Conservation (phyloP, 176 grass and related monocot species). For the Avena sativa region DNA sequence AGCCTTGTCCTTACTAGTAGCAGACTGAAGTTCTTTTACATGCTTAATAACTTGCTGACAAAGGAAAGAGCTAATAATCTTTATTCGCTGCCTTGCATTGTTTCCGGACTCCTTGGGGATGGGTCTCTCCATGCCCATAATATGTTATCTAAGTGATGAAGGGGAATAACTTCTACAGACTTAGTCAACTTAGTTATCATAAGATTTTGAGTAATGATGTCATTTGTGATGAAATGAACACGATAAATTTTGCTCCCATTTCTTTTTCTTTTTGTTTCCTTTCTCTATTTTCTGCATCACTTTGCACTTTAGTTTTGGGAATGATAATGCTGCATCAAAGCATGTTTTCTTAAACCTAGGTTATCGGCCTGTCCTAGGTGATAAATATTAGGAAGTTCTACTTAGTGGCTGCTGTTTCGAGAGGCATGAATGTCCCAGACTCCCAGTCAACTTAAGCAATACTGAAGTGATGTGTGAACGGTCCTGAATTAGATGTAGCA, state of each 20-base stretch:
- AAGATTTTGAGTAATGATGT: neutral
- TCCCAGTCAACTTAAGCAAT: neutral
- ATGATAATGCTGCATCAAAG: neutral
- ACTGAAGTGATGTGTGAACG: neutral
- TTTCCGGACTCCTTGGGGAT: neutral
- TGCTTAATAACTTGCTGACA: neutral
- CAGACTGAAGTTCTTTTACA: conserved; percentile 14
- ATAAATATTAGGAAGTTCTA: neutral
- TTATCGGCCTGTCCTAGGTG: neutral
- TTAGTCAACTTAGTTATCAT: conserved; percentile 12
- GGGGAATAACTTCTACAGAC: neutral
- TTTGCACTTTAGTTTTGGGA: neutral
- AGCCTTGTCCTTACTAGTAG: conserved; percentile 9
- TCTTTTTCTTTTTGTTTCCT: neutral
- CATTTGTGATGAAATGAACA: neutral
- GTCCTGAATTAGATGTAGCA: neutral
- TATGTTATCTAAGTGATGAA: neutral
- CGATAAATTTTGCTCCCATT: neutral
- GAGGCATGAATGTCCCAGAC: neutral
- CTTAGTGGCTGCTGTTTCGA: conserved; percentile 2
- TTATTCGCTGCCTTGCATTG: neutral
- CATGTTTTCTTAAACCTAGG: neutral
- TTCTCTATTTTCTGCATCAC: neutral
- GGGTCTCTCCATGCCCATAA: neutral
- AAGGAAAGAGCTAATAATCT: neutral